Conservation (phyloP, 1,284 basidiomycete species). For the Naganishia albida region DNA sequence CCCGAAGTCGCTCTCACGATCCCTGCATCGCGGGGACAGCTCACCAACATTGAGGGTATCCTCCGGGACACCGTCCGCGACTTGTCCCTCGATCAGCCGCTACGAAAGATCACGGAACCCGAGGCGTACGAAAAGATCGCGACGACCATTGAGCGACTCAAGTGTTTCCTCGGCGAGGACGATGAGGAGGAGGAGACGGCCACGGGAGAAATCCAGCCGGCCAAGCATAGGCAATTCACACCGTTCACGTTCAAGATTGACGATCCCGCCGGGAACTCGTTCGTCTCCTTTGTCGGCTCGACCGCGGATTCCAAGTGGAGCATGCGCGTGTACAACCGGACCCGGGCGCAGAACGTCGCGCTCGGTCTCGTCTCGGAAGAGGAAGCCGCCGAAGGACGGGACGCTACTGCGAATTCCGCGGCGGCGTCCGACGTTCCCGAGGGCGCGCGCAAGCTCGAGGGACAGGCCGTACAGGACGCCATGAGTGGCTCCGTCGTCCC, state of each 20-base stretch:
- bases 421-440: constrained; percentile 25
- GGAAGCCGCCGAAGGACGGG: constrained; percentile 36
- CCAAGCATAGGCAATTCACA: constrained; percentile 60
- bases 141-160: constrained; percentile 67
- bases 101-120: constrained; percentile 80
- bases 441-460: constrained; percentile 35
- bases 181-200: constrained; percentile 57
- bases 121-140: constrained; percentile 77
- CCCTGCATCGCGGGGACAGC: constrained; percentile 81
- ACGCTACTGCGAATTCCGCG: constrained; percentile 40
- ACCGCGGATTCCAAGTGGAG: constrained; percentile 87
- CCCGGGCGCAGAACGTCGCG: constrained; percentile 77
- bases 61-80: constrained; percentile 82
- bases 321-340: constrained; percentile 80
- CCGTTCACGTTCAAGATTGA: constrained; percentile 84
- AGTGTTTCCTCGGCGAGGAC: constrained; percentile 66
- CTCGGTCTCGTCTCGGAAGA: constrained; percentile 66
- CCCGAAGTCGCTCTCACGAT: constrained; percentile 91
- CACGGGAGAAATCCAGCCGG: constrained; percentile 47
- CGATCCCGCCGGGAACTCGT: constrained; percentile 94
- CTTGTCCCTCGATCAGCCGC: constrained; percentile 78
- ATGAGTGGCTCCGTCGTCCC: constrained; percentile 54
- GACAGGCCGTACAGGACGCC: constrained; percentile 25
- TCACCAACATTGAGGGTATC: constrained; percentile 94
- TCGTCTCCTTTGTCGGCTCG: constrained; percentile 78